A percentile compares a stretch with the other conserved stretches of the same genome.
Evolutionary conservation across 202 grass and related monocot genomes (phyloP).

Genomic region (Zizania palustris): DNA sequence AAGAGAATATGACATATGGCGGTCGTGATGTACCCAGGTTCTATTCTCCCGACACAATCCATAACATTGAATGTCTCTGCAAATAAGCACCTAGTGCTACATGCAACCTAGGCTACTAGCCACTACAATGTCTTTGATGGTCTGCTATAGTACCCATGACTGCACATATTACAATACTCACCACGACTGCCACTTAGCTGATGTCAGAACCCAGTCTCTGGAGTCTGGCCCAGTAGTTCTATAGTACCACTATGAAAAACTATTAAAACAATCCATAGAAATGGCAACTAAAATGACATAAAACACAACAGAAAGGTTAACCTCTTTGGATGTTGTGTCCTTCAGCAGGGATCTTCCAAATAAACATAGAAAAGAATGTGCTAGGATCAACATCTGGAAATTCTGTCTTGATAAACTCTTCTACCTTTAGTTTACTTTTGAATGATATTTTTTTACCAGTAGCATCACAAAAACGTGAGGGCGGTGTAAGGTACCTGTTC

Average conservation of each 20-base stretch:
- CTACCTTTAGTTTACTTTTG: conserved; percentile 66
- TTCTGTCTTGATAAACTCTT: conserved; percentile 77
- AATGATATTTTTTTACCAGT: conserved; percentile 59
- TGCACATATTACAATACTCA: conserved; percentile 14
- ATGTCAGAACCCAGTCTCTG: conserved; percentile 26
- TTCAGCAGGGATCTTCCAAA: conserved; percentile 77
- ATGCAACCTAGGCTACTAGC: background rate
- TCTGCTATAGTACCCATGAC: background rate
- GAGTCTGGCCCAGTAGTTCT: background rate
- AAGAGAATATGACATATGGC: too few relatives aligned
- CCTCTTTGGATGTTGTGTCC: conserved; percentile 44
- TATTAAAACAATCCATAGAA: conserved; percentile 1
- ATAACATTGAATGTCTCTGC: background rate
- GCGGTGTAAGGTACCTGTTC: conserved; percentile 70
- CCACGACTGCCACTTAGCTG: conserved; percentile 14
- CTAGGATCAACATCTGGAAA: conserved; percentile 64
- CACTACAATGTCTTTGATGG: conserved; percentile 11
- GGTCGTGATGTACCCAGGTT: too few relatives aligned
- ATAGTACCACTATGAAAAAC: conserved; percentile 1
- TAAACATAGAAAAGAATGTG: conserved; percentile 84
- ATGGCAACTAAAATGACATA: conserved; percentile 33
- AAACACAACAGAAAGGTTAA: conserved; percentile 39
- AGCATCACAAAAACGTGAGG: conserved; percentile 63
- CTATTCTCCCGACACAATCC: too few relatives aligned
- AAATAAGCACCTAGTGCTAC: conserved; percentile 9